Evolutionary conservation across 2,329 filamentous ascomycete species (phyloP).

Genomic region (Fusarium nurragi): DNA sequence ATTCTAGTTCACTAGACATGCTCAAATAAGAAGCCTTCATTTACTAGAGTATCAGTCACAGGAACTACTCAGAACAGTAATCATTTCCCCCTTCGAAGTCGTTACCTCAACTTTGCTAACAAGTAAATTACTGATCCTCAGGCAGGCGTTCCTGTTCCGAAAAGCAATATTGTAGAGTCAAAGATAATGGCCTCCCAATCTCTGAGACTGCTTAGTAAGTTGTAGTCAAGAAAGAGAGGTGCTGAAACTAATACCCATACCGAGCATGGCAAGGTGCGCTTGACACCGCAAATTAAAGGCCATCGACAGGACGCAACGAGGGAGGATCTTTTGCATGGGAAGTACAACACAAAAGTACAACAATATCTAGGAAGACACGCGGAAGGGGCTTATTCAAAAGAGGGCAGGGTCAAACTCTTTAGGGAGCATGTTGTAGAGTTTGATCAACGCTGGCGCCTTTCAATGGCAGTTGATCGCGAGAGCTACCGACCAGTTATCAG

Average conservation of each 20-base stretch:
- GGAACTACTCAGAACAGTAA: conserved; percentile 1
- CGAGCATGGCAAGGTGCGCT: neutral
- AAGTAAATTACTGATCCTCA: conserved; percentile 9
- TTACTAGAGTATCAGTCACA: conserved; percentile 27
- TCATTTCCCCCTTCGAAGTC: neutral
- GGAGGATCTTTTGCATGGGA: neutral
- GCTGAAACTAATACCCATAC: neutral
- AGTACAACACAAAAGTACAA: neutral
- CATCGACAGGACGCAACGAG: neutral
- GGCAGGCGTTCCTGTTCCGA: conserved; percentile 42
- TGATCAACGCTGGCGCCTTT: conserved; percentile 52
- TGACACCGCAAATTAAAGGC: neutral
- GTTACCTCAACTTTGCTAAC: rapidly evolving
- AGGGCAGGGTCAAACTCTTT: neutral
- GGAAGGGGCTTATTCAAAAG: conserved; percentile 40
- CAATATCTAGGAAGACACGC: neutral
- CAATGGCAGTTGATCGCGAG: conserved; percentile 56
- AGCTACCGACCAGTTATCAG: conserved; percentile 51
- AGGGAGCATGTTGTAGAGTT: conserved; percentile 28
- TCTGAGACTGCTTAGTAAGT: neutral
- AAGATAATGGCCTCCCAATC: too few species aligned
- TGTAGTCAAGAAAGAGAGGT: neutral
- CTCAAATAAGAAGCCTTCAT: conserved; percentile 7
- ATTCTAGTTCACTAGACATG: neutral
- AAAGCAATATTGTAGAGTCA: neutral